Conservation (phyloP, 129 eudicot genomes). For the Flaveria sonorensis region DNA sequence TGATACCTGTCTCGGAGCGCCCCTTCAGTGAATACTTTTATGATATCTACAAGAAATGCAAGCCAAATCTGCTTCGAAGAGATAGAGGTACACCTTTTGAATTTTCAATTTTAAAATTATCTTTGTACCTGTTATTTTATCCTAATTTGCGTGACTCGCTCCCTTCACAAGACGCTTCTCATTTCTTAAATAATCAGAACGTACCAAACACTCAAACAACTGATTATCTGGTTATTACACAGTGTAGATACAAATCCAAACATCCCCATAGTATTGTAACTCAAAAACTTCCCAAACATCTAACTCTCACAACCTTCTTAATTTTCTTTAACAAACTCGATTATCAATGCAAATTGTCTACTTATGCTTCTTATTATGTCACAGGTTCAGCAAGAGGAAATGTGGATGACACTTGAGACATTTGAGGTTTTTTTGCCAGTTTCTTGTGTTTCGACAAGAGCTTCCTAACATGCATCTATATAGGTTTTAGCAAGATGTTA, state of each 20-base stretch:
- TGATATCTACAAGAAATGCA: conserved; percentile 23
- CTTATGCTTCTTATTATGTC: background rate
- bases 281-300: background rate
- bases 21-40: conserved; percentile 50
- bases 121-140: background rate
- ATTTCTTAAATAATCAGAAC: background rate
- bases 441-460: background rate
- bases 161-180: too few relatives aligned
- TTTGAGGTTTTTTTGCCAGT: background rate
- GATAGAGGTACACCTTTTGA: conserved; percentile 32
- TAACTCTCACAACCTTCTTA: background rate
- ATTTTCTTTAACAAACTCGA: background rate
- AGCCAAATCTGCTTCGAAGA: conserved; percentile 16
- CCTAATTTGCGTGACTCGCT: too few relatives aligned
- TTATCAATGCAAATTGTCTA: background rate
- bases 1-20: conserved; percentile 58
- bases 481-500: conserved; percentile 23
- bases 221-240: background rate
- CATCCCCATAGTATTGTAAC: background rate
- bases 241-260: too few relatives aligned
- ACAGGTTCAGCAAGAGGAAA: conserved; percentile 37
- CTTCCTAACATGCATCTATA: conserved; percentile 29
- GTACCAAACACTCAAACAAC: conserved; percentile 4
- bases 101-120: background rate
- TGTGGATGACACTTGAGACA: conserved; percentile 12